phyloP scores from a whole-genome alignment of 2,329 filamentous ascomycete genomes.

The Leptosphaerulina australis region DNA sequence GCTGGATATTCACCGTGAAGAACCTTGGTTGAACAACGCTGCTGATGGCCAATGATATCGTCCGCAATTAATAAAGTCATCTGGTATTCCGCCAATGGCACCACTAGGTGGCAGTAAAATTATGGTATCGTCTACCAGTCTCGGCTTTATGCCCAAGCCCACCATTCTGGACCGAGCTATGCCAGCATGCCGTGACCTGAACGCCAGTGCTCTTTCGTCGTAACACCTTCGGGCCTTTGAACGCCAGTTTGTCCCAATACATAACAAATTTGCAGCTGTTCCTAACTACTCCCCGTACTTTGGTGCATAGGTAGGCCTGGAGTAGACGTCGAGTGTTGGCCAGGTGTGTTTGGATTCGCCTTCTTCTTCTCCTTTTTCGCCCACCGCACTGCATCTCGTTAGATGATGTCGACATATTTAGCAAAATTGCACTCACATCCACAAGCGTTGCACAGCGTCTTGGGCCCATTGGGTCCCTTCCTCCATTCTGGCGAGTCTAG shows the following conservation, averaged over 20 bases:
- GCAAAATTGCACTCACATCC: conserved; percentile 64
- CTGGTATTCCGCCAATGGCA: no score
- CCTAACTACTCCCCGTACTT: conserved; percentile 41
- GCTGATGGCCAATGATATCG: no score
- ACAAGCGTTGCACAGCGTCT: conserved; percentile 95
- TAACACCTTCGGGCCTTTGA: not conserved
- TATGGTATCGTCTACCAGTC: conserved; percentile 1
- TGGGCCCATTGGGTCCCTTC: conserved; percentile 89
- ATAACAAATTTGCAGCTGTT: not conserved
- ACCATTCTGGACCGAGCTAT: not conserved
- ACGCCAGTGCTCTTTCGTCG: not conserved
- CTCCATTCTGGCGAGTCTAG: conserved; percentile 95
- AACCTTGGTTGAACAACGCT: no score
- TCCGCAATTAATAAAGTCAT: no score
- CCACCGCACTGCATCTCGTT: conserved; percentile 57
- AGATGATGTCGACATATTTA: not conserved
- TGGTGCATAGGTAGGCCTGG: conserved; percentile 37
- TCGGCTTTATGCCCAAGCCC: no score
- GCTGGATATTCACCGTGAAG: no score
- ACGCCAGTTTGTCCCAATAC: not conserved
- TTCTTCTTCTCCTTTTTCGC: conserved; percentile 79
- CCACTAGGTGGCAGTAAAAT: not conserved
- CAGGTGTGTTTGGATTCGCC: conserved; percentile 30
- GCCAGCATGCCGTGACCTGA: not conserved
- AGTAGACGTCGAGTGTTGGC: conserved; percentile 25